phyloP scores from a whole-genome alignment of 345 rosid genomes.

The Lepidium didymum region DNA sequence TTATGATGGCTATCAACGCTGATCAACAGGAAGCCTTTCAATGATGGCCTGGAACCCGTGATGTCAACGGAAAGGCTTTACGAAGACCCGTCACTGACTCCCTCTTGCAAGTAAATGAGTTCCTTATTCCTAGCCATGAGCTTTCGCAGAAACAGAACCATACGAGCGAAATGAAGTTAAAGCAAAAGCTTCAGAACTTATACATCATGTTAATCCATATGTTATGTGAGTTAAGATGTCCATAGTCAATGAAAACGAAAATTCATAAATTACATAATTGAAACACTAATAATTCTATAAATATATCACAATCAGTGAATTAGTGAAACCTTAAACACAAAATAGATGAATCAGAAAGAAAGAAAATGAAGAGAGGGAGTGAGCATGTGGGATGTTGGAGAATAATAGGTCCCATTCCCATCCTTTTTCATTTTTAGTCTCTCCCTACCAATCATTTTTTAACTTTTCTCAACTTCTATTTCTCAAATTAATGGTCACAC shows the following conservation, averaged over 20 bases:
- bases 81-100: no score
- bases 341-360: conserved; percentile 1
- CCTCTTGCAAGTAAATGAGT: no score
- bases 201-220: neutral
- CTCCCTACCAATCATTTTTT: conserved; percentile 30
- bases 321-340: neutral
- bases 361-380: conserved; percentile 1
- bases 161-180: no score
- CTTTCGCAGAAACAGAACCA: no score
- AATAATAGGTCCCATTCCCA: conserved; percentile 6
- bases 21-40: no score
- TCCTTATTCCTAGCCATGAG: no score
- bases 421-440: neutral
- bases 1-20: no score
- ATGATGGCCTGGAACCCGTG: no score
- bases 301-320: neutral
- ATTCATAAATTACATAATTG: neutral
- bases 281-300: neutral
- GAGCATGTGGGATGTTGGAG: conserved; percentile 31
- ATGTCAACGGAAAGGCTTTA: no score
- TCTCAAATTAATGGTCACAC: conserved; percentile 3
- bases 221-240: neutral
- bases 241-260: neutral
- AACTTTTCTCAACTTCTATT: conserved; percentile 11
- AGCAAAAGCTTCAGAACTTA: no score